Evolutionary conservation across 2,329 filamentous ascomycete genomes (phyloP).

Genomic region (Talaromyces sp.): DNA sequence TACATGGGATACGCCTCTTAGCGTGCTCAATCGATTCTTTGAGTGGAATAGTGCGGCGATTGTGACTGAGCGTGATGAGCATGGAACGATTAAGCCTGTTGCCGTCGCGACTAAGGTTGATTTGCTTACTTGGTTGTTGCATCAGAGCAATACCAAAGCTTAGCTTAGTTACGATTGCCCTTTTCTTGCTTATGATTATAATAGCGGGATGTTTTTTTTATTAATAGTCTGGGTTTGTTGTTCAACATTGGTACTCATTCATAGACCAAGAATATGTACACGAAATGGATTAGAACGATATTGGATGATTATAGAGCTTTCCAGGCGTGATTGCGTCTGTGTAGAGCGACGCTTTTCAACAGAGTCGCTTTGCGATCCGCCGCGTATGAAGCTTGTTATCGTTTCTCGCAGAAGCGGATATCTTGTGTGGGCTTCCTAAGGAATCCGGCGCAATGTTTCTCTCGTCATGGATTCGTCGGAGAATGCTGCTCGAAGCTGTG

Average conservation of each 20-base stretch:
- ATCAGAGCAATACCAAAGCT: conserved; percentile 17
- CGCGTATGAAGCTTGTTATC: background rate
- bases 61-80: conserved; percentile 72
- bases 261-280: conserved; percentile 11
- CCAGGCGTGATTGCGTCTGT: background rate
- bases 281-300: background rate
- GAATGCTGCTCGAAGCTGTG: background rate
- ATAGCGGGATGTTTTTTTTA: background rate
- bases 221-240: background rate
- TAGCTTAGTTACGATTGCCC: background rate
- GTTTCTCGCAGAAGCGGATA: background rate
- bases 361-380: background rate
- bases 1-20: conserved; percentile 82
- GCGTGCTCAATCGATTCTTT: conserved; percentile 84
- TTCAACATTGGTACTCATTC: background rate
- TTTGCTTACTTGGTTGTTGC: conserved; percentile 83
- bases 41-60: conserved; percentile 98
- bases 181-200: background rate
- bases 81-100: conserved; percentile 69
- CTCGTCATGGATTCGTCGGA: background rate
- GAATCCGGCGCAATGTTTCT: background rate
- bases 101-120: conserved; percentile 97
- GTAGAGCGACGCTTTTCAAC: background rate
- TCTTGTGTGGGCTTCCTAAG: background rate
- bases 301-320: background rate